Evolutionary conservation across 2,329 filamentous ascomycete genomes (phyloP), one percentile per base, ranked within the genome.

Genomic region (Ophiostoma sp.): DNA sequence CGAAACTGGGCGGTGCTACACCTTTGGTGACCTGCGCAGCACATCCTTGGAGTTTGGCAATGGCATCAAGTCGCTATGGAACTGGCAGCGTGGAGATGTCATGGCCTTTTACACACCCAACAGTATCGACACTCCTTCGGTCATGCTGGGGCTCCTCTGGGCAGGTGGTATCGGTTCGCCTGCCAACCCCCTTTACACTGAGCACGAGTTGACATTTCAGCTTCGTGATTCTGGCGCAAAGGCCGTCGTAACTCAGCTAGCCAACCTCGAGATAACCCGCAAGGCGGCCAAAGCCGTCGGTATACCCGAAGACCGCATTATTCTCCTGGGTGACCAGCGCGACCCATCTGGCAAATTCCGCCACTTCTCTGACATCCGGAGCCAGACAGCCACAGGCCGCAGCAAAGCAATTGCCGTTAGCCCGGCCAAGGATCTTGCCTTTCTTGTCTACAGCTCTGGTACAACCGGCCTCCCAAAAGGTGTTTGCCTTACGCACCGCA

Each of bases 401-500:
- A 8, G 15, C 33, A 23, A 48, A 17, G 41, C 70, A 13, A 23
- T 82, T 87, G 35, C 62, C 20, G 4, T 93, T 68, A 83, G 90
- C 67, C 87, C 92, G 0, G 83, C 85, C 67, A 89, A 87, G 71
- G 93, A 97, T 77, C 78, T 95, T 35, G 90, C 92, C 0, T 96
- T 95, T 76, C 80, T 97, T 71, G 92, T 96, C 0, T 97, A 96
- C 79, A 93, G 89, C 67, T 94, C 90, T 8, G 94, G 94, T 8
- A 98, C 94, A 0, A 97, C 94, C 0, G 94, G 94, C 1, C 81
- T 93, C 68, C 94, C 94, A 0, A 98, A 98, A 79, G 94, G 94
- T 20, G 94, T 97, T 17, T 91, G 92, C 86, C 83, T 97, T 41
- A 90, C 88, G 8, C 94, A 98, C 79, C 79, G 81, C 73, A 97